phyloP scores from a whole-genome alignment of 2,329 filamentous ascomycete species.

The Aureobasidium sp. region DNA sequence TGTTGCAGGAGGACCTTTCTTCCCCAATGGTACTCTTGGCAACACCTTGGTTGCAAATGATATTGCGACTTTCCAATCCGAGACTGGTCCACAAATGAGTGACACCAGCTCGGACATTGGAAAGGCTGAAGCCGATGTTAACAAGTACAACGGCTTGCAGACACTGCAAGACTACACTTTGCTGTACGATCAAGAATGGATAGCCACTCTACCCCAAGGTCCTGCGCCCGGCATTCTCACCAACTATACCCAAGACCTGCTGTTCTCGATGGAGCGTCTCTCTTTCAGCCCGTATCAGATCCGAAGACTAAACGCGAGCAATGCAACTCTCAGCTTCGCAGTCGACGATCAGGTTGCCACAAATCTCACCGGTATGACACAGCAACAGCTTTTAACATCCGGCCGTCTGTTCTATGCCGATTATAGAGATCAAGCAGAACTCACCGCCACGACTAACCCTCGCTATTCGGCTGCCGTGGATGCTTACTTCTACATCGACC shows the following conservation, averaged over 20 bases:
- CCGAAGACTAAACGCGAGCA: neutral
- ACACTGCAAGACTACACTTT: constrained; percentile 1
- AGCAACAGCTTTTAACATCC: neutral
- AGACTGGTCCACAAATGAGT: neutral
- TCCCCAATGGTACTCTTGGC: neutral
- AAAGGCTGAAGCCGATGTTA: neutral
- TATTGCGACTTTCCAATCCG: neutral
- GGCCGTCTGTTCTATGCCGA: neutral
- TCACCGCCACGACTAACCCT: neutral
- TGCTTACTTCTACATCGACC: constrained; percentile 3
- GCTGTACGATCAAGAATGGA: neutral
- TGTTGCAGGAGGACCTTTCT: constrained; percentile 1
- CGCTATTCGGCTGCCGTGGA: constrained; percentile 1
- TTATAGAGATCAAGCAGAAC: constrained; percentile 4
- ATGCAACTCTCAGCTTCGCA: neutral
- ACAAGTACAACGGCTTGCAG: neutral
- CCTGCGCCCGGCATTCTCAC: neutral
- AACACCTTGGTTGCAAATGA: neutral
- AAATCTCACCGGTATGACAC: neutral
- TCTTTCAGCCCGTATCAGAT: constrained; percentile 1
- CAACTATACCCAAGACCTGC: constrained; percentile 2
- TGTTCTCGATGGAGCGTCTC: constrained; percentile 3
- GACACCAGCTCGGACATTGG: neutral
- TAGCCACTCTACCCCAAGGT: neutral
- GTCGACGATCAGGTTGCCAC: neutral